Evolutionary conservation across 305 asterid genomes (phyloP).

Genomic region (Fraxinus nigra): DNA sequence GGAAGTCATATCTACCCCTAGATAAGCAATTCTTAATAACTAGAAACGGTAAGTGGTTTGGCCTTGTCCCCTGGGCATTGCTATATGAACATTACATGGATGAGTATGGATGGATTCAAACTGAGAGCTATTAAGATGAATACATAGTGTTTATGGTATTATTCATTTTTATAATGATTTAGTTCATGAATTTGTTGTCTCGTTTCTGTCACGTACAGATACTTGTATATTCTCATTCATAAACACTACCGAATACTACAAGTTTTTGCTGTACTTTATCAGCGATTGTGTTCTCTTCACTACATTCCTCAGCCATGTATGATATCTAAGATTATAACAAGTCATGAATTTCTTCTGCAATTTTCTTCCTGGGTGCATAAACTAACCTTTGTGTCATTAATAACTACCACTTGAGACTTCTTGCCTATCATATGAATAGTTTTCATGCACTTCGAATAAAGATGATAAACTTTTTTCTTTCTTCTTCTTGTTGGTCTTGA

Average conservation of each 20-base stretch:
- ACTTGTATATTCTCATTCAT: background rate
- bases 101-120: background rate
- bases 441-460: background rate
- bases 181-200: conserved; percentile 8
- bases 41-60: conserved; percentile 65
- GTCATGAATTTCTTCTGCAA: background rate
- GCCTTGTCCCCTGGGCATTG: conserved; percentile 8
- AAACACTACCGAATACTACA: background rate
- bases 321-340: conserved; percentile 1
- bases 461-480: background rate
- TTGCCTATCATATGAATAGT: background rate
- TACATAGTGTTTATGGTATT: background rate
- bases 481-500: background rate
- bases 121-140: background rate
- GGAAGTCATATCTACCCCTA: conserved; percentile 87
- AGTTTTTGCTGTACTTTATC: conserved; percentile 2
- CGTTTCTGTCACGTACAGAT: background rate
- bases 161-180: conserved; percentile 11
- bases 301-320: background rate
- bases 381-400: conserved; percentile 1
- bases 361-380: conserved; percentile 15
- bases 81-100: background rate
- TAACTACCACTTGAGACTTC: background rate
- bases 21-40: conserved; percentile 90
- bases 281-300: conserved; percentile 1